Conservation (phyloP, 148 eudicot genomes). For the Vaccinium darrowii region DNA sequence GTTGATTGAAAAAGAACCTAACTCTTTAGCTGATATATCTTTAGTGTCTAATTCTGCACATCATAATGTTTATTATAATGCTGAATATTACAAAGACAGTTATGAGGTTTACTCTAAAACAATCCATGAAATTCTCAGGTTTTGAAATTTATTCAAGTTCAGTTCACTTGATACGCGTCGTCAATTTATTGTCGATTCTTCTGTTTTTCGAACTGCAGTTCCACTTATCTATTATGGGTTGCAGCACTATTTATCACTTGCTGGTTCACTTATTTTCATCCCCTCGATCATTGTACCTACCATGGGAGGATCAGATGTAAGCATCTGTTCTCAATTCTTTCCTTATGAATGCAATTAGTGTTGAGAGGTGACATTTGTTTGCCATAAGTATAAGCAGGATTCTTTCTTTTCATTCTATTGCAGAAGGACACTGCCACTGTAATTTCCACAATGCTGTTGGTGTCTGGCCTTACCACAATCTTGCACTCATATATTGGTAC, state of each 20-base stretch:
- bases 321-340: conserved; percentile 22
- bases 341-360: neutral
- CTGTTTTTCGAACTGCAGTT: conserved; percentile 49
- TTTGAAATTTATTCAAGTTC: conserved; percentile 3
- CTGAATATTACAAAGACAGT: neutral
- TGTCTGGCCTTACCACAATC: conserved; percentile 85
- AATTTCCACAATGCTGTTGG: conserved; percentile 78
- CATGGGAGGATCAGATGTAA: conserved; percentile 98
- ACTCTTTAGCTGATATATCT: neutral
- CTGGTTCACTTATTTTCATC: conserved; percentile 85
- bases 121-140: neutral
- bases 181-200: conserved; percentile 13
- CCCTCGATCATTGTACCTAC: conserved; percentile 79
- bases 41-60: neutral
- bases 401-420: conserved; percentile 22
- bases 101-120: neutral
- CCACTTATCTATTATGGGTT: conserved; percentile 64
- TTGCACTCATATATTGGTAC: conserved; percentile 86
- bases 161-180: neutral
- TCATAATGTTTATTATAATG: too few species aligned
- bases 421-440: conserved; percentile 91
- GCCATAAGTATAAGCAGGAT: conserved; percentile 6
- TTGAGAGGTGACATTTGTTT: neutral
- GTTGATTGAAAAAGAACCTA: neutral
- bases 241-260: conserved; percentile 83